Base-by-base conservation (phyloP, 2,329 filamentous ascomycete genomes). In the Paecilomyces variotii region DNA sequence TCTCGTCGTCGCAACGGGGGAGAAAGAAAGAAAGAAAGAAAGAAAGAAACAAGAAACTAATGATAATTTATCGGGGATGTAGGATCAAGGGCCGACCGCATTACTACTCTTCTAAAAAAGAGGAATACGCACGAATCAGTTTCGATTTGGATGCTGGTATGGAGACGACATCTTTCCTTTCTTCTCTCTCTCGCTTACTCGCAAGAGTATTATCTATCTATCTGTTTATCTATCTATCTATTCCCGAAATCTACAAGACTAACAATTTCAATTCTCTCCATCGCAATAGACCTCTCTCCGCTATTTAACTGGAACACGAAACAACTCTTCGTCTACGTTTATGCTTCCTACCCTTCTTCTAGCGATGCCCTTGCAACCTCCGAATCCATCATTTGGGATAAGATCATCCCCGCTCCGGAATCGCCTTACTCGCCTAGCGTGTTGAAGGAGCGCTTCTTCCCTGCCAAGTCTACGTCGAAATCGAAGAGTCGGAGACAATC, bases 231-330 rank as follows among this genome's bases (percentile, higher is more conserved):
- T 19, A 19, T 19, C 19, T 19, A 32, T 32, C 4, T 32, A 32
- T 32, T 2, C 10, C 7, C 7, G 6, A 10, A 2, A 32, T 2
- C 4, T 9, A 10, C 9, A 2, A 10, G 50, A n/a, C 30, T 39
- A 35, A 55, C 27, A 14, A 12, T 12, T 25, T 54, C 19, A 49
- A 27, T 45, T 11, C 28, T n/a, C 35, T 6, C 24, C 27, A 25
- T 34, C 24, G 4, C 11, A 12, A 39, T 7, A 81, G 93, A 99
- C 78, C 84, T 99, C 61, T 88, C 86, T 61, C 88, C 88, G 51
- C 89, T 99, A 67, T 97, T 97, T 83, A 96, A 90, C 71, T 99
- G 93, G 94, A 99, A 99, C 82, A 99, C 95, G 24, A 99, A 99
- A 76, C 90, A 97, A 78, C 79, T 99, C 69, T 99, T 97, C 78